phyloP scores from a whole-genome alignment of 805 yeast species.

The Ogataea salicorniae region DNA sequence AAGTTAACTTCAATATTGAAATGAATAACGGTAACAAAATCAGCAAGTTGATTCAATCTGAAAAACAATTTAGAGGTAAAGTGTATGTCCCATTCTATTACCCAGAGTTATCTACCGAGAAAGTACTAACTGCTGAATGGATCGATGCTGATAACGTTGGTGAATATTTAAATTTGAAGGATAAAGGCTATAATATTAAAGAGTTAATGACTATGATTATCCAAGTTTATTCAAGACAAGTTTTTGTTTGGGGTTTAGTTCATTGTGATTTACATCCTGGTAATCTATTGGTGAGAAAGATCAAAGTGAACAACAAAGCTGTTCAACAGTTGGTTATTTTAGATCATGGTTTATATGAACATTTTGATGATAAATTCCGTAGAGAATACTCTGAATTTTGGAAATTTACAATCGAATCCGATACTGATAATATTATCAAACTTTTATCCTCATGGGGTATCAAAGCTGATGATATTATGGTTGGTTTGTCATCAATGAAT shows the following conservation, averaged over 20 bases:
- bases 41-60: slow-evolving; percentile 34
- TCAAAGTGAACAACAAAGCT: slow-evolving; percentile 15
- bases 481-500: slow-evolving; percentile 48
- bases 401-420: slow-evolving; percentile 53
- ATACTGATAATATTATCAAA: slow-evolving; percentile 40
- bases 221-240: slow-evolving; percentile 49
- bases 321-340: slow-evolving; percentile 57
- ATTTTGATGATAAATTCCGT: slow-evolving; percentile 45
- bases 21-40: slow-evolving; percentile 44
- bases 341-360: slow-evolving; percentile 71
- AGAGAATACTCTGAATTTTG: slow-evolving; percentile 57
- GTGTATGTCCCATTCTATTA: slow-evolving; percentile 55
- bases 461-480: slow-evolving; percentile 56
- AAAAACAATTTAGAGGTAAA: slow-evolving; percentile 34
- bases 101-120: slow-evolving; percentile 38
- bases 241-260: slow-evolving; percentile 61
- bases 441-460: slow-evolving; percentile 66
- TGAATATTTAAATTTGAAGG: slow-evolving; percentile 38
- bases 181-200: slow-evolving; percentile 34
- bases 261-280: slow-evolving; percentile 85
- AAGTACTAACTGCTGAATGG: slow-evolving; percentile 68
- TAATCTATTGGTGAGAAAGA: slow-evolving; percentile 52
- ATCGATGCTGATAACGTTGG: slow-evolving; percentile 62
- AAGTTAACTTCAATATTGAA: slow-evolving; percentile 59
- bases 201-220: slow-evolving; percentile 47